Evolutionary conservation across 768 basidiomycete species (phyloP), one percentile per base, ranked within the genome.

Genomic region (Tulasnella sp.): DNA sequence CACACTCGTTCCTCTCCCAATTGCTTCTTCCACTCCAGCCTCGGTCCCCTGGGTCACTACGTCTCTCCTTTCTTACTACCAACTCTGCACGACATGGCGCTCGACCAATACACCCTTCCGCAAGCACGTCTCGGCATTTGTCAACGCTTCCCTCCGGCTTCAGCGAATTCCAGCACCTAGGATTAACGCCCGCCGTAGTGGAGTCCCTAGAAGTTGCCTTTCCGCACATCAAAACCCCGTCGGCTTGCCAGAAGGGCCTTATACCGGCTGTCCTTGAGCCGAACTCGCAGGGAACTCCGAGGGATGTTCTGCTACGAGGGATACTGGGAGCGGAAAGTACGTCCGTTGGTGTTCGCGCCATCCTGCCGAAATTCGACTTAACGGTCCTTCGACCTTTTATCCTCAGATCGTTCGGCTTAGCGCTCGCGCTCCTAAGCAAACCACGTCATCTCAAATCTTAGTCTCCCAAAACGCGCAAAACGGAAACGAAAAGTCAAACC

Each of bases 321-420:
- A 71, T 58, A 77, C 76, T 1, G 76, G 76, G 27, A 77, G 44
- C 19, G 76, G 76, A 58, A 77, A 77, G 76, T 77, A 40, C 62
- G 76, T 77, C 10, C 10, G 42, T 40, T 40, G 3, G 3, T 40
- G 3, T 40, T 40, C 5, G 39, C 39, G 39, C 39, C 39, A 10
- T 10, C 39, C 39, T 40, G 3, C 36, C 40, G 3, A 21, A 76
- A 38, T 21, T 24, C 31, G 19, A 44, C n/a, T n/a, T 74, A 36
- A 74, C 38, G 24, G n/a, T 7, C 3, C 24, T 27, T 74, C 19
- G 44, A 14, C 7, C 42, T 3, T 40, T 14, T 8, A 46, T 21
- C 12, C 19, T 16, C 24, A 77, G 76, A 58, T 77, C 76, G 6
- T 77, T 77, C 38, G 76, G 48, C 16, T 31, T 77, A 38, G 76